These are phyloP conservation scores for Podila epicladia DNA, from an alignment of 192 early-diverging fungal genomes.

Conservation along the genomic window DNA sequence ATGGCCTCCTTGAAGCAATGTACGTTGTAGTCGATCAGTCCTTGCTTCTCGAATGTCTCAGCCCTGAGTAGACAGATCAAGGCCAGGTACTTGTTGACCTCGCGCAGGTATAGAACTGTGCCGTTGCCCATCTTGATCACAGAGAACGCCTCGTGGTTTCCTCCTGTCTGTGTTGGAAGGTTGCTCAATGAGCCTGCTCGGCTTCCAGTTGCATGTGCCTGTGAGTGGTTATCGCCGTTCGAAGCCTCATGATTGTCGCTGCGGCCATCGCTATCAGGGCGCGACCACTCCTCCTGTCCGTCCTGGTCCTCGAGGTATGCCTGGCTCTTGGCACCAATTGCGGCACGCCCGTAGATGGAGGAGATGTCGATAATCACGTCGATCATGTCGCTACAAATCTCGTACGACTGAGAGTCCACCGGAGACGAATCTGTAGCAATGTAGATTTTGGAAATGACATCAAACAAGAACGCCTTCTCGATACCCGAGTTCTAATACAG, in stretches of 20 bases:
- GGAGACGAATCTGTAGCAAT: conserved; percentile 95
- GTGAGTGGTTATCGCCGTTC: conserved; percentile 22
- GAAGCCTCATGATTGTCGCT: conserved; percentile 16
- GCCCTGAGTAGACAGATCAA: conserved; percentile 82
- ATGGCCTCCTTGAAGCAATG: conserved; percentile 83
- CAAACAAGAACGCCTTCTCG: conserved; percentile 97
- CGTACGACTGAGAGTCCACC: conserved; percentile 87
- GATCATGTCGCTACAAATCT: conserved; percentile 95
- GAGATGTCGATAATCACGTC: conserved; percentile 90
- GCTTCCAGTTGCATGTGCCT: conserved; percentile 25
- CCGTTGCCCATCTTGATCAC: conserved; percentile 82
- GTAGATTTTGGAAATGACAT: conserved; percentile 89
- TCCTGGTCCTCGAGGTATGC: conserved; percentile 46
- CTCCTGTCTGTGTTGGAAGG: conserved; percentile 22
- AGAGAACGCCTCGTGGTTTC: conserved; percentile 67
- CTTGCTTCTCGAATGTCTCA: conserved; percentile 86
- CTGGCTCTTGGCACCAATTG: conserved; percentile 52
- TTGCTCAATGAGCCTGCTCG: conserved; percentile 31
- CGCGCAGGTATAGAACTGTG: conserved; percentile 80
- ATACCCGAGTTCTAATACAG: conserved; percentile 85
- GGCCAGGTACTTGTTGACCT: conserved; percentile 81
- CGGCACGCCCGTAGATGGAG: conserved; percentile 73
- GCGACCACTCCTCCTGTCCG: conserved; percentile 35
- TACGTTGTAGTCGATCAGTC: conserved; percentile 91
- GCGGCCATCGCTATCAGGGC: conserved; percentile 14